Base-by-base conservation (phyloP, 345 rosid genomes). In the Trapa bicornis region DNA sequence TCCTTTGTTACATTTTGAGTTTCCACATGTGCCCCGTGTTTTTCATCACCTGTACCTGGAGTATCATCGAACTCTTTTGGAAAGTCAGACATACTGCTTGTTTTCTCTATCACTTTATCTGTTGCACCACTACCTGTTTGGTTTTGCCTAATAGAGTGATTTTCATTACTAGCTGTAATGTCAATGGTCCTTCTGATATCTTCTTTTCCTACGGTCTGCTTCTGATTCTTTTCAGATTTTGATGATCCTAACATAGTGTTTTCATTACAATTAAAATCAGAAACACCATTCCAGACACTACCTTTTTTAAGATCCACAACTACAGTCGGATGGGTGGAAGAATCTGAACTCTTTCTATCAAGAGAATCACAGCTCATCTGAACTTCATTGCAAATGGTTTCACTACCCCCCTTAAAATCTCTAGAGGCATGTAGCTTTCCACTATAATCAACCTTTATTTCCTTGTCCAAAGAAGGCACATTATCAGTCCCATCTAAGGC, bases 281-380 rank as follows among this genome's bases (percentile, higher is more conserved):
- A 80, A 48, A 57, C 72, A 67, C 76, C 77, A 73, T 74, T 72
- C 73, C 64, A 76, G 75, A 77, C 82, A 66, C 72, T 76, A 71
- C 76, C 85, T 72, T 83, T 86, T 77, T 78, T 84, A 73, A 70
- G 81, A 78, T 81, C 89, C 71, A 84, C 66, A 73, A 71, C 73
- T 75, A 78, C 60, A 68, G 76, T 79, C 60, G 82, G 85, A 66
- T 70, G 81, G 22, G 88, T 80, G 76, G 82, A 81, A 73, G 88
- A 87, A 72, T 86, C 87, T 75, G 87, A 75, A 70, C 76, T 77
- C 75, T 81, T 85, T 37, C 73, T 67, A 73, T 75, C 82, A 61
- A 70, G 61, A 73, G 75, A 78, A 37, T 72, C 79, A 56, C 77
- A 76, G 56, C 72, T 72, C 58, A 58, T 72, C 78, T 76, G 76